These are phyloP conservation scores for Metschnikowia sp. DNA, from an alignment of 805 yeast species.

Conservation along the genomic window DNA sequence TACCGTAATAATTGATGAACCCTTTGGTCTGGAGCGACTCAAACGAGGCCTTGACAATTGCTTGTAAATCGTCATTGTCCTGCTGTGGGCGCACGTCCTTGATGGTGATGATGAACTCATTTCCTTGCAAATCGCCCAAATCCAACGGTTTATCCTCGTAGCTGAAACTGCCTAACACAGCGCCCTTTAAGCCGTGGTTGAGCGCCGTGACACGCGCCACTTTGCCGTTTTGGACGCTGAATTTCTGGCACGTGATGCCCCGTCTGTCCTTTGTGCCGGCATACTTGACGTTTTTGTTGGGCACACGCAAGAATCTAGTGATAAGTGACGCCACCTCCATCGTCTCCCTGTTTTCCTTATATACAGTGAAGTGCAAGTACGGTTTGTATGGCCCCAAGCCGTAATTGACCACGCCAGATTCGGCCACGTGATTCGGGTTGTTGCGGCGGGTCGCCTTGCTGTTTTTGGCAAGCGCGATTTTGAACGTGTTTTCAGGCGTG, in stretches of 20 bases:
- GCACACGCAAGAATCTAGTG: slow-evolving; percentile 68
- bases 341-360: slow-evolving; percentile 94
- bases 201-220: slow-evolving; percentile 73
- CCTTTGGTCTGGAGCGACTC: slow-evolving; percentile 62
- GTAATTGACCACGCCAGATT: slow-evolving; percentile 57
- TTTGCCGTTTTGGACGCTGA: slow-evolving; percentile 64
- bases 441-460: slow-evolving; percentile 34
- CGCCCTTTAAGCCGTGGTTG: slow-evolving; percentile 73
- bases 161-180: slow-evolving; percentile 72
- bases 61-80: slow-evolving; percentile 34
- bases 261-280: slow-evolving; percentile 98
- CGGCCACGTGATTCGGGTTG: slow-evolving; percentile 40
- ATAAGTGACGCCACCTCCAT: slow-evolving; percentile 87
- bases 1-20: slow-evolving; percentile 92
- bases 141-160: slow-evolving; percentile 61
- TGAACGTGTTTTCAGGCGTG: slow-evolving; percentile 60
- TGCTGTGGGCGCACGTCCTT: slow-evolving; percentile 56
- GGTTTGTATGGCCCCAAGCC: slow-evolving; percentile 71
- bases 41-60: slow-evolving; percentile 50
- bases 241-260: slow-evolving; percentile 88
- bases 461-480: slow-evolving; percentile 51
- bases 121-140: slow-evolving; percentile 84
- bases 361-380: slow-evolving; percentile 72
- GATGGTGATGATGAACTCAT: slow-evolving; percentile 81
- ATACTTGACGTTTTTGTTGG: slow-evolving; percentile 66